phyloP scores from a whole-genome alignment of 768 basidiomycete genomes.

The Russula virescens region DNA sequence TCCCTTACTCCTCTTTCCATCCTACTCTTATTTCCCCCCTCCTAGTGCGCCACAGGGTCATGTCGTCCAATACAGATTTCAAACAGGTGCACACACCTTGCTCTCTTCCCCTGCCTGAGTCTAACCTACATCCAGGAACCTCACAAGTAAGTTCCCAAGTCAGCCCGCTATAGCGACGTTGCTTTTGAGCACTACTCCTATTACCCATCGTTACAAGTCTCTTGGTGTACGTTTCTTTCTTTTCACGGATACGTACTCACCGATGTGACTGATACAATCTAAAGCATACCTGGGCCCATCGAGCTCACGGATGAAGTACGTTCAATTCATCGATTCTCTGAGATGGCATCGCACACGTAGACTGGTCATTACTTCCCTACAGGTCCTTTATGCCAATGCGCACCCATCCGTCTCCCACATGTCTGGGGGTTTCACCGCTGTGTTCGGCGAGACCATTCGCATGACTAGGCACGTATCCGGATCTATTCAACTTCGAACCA shows the following conservation, averaged over 20 bases:
- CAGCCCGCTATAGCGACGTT: not conserved
- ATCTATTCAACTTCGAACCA: not conserved
- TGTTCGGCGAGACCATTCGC: conserved; percentile 84
- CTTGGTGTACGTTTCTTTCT: conserved; percentile 26
- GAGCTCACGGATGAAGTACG: conserved; percentile 56
- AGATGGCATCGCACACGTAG: not conserved
- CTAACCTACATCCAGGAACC: conserved; percentile 32
- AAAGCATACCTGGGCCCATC: conserved; percentile 49
- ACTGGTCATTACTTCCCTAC: not conserved
- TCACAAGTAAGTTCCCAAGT: conserved; percentile 41
- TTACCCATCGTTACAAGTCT: conserved; percentile 15
- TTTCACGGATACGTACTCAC: too few species aligned
- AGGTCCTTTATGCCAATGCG: conserved; percentile 92
- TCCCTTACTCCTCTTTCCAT: conserved; percentile 2
- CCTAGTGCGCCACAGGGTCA: conserved; percentile 21
- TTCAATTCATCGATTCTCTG: conserved; percentile 18
- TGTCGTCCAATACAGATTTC: conserved; percentile 30
- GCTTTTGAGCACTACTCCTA: not conserved
- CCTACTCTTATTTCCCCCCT: conserved; percentile 11
- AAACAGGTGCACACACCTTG: conserved; percentile 30
- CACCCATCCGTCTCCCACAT: conserved; percentile 87
- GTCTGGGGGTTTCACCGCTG: conserved; percentile 79
- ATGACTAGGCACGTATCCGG: conserved; percentile 57
- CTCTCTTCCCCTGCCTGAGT: conserved; percentile 7
- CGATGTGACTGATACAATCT: conserved; percentile 22